phyloP scores from a whole-genome alignment of 2,329 filamentous ascomycete species.

The Curvularia sp. region DNA sequence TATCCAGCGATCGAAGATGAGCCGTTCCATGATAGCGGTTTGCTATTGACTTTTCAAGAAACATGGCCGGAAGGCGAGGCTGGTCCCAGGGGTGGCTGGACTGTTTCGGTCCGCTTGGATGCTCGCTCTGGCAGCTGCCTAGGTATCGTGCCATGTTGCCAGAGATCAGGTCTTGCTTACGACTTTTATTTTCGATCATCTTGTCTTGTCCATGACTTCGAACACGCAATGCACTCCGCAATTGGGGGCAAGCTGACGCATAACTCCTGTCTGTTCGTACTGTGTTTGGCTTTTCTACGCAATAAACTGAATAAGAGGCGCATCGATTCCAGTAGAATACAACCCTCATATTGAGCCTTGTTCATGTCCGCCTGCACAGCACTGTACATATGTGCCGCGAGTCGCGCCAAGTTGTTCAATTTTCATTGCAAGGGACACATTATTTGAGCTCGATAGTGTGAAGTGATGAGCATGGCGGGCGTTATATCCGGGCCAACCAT shows the following conservation, averaged over 20 bases:
- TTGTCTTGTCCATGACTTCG: background rate
- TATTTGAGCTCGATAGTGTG: background rate
- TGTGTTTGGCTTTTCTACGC: background rate
- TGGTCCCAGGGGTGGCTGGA: background rate
- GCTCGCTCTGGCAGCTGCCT: background rate
- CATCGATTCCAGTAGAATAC: background rate
- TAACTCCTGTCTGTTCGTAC: background rate
- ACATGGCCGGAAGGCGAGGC: background rate
- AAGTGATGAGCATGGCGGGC: background rate
- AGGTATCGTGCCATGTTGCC: background rate
- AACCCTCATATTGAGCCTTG: background rate
- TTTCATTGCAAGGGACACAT: background rate
- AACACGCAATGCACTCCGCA: background rate
- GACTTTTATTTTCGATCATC: background rate
- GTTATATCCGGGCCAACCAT: slow-evolving; percentile 3
- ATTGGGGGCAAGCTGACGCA: background rate
- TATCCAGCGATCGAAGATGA: slow-evolving; percentile 8
- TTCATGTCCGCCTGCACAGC: background rate
- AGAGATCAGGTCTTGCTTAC: slow-evolving; percentile 1
- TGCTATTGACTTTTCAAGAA: background rate
- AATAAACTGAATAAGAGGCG: background rate
- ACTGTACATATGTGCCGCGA: slow-evolving; percentile 2
- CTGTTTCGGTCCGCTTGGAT: background rate
- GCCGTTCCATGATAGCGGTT: background rate
- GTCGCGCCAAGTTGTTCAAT: background rate